These are phyloP conservation scores for Stereocaulon alpinum DNA, from an alignment of 495 filamentous ascomycete genomes.

Conservation along the genomic window DNA sequence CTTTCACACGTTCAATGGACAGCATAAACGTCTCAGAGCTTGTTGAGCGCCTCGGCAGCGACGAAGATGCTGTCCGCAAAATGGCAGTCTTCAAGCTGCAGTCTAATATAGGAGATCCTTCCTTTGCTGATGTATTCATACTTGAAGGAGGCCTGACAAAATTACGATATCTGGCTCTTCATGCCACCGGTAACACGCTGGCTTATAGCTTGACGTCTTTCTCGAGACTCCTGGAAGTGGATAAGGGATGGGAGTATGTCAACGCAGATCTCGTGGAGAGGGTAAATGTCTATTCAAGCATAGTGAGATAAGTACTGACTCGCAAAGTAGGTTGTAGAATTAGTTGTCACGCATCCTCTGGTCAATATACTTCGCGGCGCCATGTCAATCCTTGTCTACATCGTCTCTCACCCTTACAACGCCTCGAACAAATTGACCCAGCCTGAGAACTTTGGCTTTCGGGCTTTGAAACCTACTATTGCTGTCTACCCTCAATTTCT, in stretches of 20 bases:
- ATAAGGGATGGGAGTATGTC: slow-evolving; percentile 90
- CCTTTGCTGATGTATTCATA: slow-evolving; percentile 95
- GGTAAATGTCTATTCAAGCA: slow-evolving; percentile 32
- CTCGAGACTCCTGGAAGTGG: slow-evolving; percentile 77
- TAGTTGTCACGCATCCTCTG: slow-evolving; percentile 89
- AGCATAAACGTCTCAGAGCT: slow-evolving; percentile 53
- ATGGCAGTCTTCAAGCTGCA: slow-evolving; percentile 99
- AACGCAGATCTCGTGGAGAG: slow-evolving; percentile 57
- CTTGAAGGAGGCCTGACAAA: slow-evolving; percentile 72
- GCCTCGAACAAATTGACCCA: slow-evolving; percentile 30
- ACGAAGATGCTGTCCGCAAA: slow-evolving; percentile 89
- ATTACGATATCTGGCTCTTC: slow-evolving; percentile 70
- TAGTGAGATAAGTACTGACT: not conserved
- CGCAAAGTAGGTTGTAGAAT: slow-evolving; percentile 63
- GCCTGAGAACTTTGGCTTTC: slow-evolving; percentile 64
- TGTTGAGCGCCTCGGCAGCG: slow-evolving; percentile 56
- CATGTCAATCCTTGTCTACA: slow-evolving; percentile 89
- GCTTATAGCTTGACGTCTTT: slow-evolving; percentile 89
- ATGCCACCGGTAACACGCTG: slow-evolving; percentile 82
- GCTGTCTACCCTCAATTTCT: slow-evolving; percentile 86
- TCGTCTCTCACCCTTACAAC: slow-evolving; percentile 73
- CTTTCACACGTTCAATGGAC: slow-evolving; percentile 34
- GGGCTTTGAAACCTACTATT: slow-evolving; percentile 85
- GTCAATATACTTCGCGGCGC: slow-evolving; percentile 95
- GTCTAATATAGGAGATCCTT: slow-evolving; percentile 83